A percentile compares a stretch with the other conserved stretches of the same genome.
These are phyloP conservation scores for Aegilops bicornis DNA, from an alignment of 176 grass and related monocot genomes.

Conservation along the genomic window DNA sequence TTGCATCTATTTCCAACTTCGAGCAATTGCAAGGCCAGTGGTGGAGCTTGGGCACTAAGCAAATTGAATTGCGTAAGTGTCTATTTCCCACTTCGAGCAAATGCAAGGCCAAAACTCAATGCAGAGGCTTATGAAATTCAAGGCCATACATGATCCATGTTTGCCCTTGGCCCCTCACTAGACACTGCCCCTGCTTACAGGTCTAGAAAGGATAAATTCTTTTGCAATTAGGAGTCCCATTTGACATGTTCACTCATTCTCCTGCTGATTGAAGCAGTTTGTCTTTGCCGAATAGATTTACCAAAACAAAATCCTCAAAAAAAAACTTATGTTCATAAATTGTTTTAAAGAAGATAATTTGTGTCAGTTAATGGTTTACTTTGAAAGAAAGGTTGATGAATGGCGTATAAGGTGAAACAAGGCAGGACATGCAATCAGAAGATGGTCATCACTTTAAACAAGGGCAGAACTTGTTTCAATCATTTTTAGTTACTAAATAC, in stretches of 20 bases:
- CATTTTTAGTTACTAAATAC: slow-evolving; percentile 1
- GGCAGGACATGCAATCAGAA: not conserved
- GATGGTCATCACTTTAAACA: not conserved
- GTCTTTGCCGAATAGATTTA: not conserved
- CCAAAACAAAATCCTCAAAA: not conserved
- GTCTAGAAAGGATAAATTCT: not conserved
- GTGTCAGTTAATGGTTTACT: slow-evolving; percentile 6
- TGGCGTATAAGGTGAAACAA: not conserved
- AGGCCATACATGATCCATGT: not conserved
- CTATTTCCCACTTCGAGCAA: not conserved
- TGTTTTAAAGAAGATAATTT: not conserved
- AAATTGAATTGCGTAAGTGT: not conserved
- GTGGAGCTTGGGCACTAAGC: not conserved
- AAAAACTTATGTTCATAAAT: not conserved
- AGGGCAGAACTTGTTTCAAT: not conserved
- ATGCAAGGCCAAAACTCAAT: not conserved
- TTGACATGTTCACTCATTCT: not conserved
- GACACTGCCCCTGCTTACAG: not conserved
- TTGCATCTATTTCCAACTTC: not conserved
- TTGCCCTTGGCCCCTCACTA: not conserved
- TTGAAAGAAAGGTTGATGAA: not conserved
- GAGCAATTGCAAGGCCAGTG: not conserved
- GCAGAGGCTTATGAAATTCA: not conserved
- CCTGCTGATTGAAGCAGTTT: not conserved
- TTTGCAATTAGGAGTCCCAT: not conserved